Conservation (phyloP, 179 eudicot species). For the Patellifolia procumbens region DNA sequence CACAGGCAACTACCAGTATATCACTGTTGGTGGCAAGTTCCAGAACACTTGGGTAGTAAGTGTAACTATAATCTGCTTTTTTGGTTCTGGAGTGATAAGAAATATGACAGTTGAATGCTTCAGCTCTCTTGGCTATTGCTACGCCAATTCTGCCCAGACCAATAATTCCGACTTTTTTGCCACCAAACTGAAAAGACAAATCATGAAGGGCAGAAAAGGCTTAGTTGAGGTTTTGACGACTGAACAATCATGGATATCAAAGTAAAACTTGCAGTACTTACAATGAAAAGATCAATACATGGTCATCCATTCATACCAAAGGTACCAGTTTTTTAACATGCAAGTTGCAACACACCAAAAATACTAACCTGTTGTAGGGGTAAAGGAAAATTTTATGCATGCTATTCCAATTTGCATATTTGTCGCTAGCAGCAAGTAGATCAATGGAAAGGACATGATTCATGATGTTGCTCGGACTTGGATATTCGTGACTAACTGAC, state of each 20-base stretch:
- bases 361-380: no score
- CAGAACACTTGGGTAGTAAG: slow-evolving; percentile 42
- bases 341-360: no score
- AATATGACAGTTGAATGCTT: slow-evolving; percentile 48
- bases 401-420: neutral
- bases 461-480: no score
- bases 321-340: no score
- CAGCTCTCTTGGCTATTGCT: slow-evolving; percentile 48
- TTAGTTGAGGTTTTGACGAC: neutral
- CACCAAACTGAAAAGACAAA: slow-evolving; percentile 38
- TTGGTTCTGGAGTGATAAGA: slow-evolving; percentile 45
- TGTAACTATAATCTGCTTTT: slow-evolving; percentile 38
- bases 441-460: neutral
- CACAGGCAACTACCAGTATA: slow-evolving; percentile 45
- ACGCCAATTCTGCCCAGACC: slow-evolving; percentile 53
- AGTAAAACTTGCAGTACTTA: no score
- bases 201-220: neutral
- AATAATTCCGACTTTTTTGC: slow-evolving; percentile 51
- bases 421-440: neutral
- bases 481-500: no score
- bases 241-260: neutral
- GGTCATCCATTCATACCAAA: no score
- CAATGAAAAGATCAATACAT: neutral
- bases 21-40: slow-evolving; percentile 49
- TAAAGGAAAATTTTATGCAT: neutral